Evolutionary conservation across 306 rosid species (phyloP).

Genomic region (Coriaria nepalensis): DNA sequence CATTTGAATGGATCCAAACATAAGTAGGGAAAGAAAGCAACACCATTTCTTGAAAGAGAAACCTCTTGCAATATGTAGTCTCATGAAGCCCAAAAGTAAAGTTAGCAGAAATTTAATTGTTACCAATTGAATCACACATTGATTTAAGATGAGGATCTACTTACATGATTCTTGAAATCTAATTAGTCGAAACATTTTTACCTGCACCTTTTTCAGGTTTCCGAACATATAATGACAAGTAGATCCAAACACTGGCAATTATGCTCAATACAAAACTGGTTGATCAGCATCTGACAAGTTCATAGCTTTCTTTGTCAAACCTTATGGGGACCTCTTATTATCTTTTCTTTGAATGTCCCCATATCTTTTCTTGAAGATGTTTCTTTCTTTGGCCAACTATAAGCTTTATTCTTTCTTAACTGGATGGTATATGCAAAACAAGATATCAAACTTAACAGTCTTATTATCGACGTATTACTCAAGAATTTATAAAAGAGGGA

Average conservation of each 20-base stretch:
- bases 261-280: conserved; percentile 61
- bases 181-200: conserved; percentile 61
- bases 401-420: conserved; percentile 97
- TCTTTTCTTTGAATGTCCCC: conserved; percentile 89
- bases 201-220: conserved; percentile 90
- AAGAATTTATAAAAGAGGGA: conserved; percentile 20
- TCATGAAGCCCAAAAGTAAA: conserved; percentile 13
- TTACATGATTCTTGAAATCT: conserved; percentile 51
- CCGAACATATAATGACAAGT: conserved; percentile 66
- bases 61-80: conserved; percentile 14
- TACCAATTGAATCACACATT: background rate
- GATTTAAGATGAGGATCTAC: conserved; percentile 15
- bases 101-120: conserved; percentile 1
- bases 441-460: conserved; percentile 59
- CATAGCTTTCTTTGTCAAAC: conserved; percentile 93
- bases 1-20: background rate
- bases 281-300: conserved; percentile 87
- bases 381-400: conserved; percentile 98
- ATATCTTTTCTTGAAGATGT: conserved; percentile 78
- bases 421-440: conserved; percentile 97
- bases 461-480: conserved; percentile 23
- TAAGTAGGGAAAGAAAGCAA: conserved; percentile 8
- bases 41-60: conserved; percentile 12
- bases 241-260: conserved; percentile 73
- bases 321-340: conserved; percentile 78